phyloP scores from a whole-genome alignment of 306 rosid genomes.

The Vigna unguiculata region DNA sequence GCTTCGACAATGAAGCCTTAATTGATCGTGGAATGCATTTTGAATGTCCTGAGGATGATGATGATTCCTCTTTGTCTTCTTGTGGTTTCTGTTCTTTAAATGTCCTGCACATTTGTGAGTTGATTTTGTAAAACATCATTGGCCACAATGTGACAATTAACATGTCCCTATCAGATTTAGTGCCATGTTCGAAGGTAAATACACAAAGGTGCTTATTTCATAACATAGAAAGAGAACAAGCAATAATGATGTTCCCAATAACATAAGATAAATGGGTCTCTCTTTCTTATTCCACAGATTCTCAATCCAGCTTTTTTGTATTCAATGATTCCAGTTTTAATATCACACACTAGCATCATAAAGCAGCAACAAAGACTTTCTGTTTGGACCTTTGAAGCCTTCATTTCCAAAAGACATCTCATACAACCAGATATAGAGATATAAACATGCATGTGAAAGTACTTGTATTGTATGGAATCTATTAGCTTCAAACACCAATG shows the following conservation, averaged over 20 bases:
- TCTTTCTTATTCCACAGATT: not conserved
- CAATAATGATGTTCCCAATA: not conserved
- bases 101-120: slow-evolving; percentile 62
- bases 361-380: slow-evolving; percentile 1
- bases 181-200: not conserved
- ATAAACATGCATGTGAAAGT: not conserved
- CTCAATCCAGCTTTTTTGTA: not conserved
- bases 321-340: not conserved
- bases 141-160: slow-evolving; percentile 23
- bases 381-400: slow-evolving; percentile 14
- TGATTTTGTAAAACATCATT: slow-evolving; percentile 24
- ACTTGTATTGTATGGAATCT: not conserved
- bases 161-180: slow-evolving; percentile 15
- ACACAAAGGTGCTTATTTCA: slow-evolving; percentile 2
- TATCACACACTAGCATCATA: not conserved
- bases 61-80: slow-evolving; percentile 70
- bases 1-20: slow-evolving; percentile 84
- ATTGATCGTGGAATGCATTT: slow-evolving; percentile 90
- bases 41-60: slow-evolving; percentile 73
- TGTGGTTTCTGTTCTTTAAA: slow-evolving; percentile 59
- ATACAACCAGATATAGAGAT: not conserved
- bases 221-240: not conserved
- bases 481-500: not conserved
- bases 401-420: slow-evolving; percentile 20
- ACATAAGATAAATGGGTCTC: not conserved